phyloP scores from a whole-genome alignment of 441 rosid genomes.

The Pelargonium cotyledonis region DNA sequence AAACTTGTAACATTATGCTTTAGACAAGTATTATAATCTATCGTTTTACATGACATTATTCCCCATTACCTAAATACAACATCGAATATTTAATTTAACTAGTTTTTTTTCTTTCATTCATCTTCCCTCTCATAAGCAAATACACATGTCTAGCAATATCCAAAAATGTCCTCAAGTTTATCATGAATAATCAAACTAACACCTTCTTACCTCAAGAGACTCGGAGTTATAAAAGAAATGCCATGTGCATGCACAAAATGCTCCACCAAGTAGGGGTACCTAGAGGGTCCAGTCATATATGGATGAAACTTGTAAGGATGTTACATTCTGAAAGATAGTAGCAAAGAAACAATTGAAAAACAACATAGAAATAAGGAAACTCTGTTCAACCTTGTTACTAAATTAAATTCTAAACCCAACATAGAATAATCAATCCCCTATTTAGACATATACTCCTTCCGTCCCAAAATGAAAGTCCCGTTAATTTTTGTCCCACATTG shows the following conservation, averaged over 20 bases:
- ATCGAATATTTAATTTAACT: background rate
- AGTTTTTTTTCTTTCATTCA: background rate
- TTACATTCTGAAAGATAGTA: background rate
- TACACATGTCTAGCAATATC: background rate
- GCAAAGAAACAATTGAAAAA: background rate
- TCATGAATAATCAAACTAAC: background rate
- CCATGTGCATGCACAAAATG: conserved; percentile 94
- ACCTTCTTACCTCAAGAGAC: conserved; percentile 67
- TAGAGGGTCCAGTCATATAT: conserved; percentile 16
- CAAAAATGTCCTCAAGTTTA: background rate
- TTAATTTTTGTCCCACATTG: too few species aligned
- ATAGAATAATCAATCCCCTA: too few species aligned
- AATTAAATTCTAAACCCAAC: too few species aligned
- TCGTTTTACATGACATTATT: background rate
- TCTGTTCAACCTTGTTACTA: background rate
- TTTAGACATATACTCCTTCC: too few species aligned
- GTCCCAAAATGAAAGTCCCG: too few species aligned
- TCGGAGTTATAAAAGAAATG: conserved; percentile 92
- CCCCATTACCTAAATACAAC: background rate
- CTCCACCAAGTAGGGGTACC: conserved; percentile 95
- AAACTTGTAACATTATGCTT: background rate
- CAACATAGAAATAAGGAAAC: background rate
- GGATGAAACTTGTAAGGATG: background rate
- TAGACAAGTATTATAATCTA: background rate
- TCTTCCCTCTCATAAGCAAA: background rate